Evolutionary conservation across 768 basidiomycete genomes (phyloP), one percentile per base, ranked within the genome.

Genomic region (Auricularia cornea): DNA sequence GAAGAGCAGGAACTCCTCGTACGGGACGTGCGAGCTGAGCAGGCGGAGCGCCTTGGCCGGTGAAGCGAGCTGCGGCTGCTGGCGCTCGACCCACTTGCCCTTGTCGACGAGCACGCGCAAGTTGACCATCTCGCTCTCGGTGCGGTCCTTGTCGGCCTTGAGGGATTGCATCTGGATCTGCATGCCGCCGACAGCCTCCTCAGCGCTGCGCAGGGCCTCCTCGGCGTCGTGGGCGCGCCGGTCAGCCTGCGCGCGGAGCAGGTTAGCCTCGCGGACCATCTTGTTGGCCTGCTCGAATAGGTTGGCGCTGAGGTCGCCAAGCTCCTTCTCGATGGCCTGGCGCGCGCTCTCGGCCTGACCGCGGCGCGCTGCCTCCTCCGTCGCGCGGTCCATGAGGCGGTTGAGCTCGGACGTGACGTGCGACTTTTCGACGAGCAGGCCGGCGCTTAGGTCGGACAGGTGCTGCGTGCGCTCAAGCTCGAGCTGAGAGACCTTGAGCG

Each of bases 181-280:
- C 87, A 97, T 89, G 23, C 84, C 78, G 59, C 86, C 79, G 33
- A 96, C 89, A 3, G 88, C 89, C 65, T 94, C 90, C 73, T 96
- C 94, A 0, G 93, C 90, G n/a, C 85, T 83, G 67, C 82, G 85
- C 64, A 95, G 73, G 10, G 91, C 88, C 28, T 80, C 78, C 73
- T 96, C 91, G 12, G 92, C 86, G 33, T 86, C 85, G 64, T 84
- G 83, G 2, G 88, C 85, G 70, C 91, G 90, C 48, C 86, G 81
- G 70, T 94, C 82, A 79, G 71, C 38, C 65, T 72, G 77, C 3
- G 88, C 86, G 38, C 81, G 77, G 18, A 73, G 77, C 64, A 86
- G 81, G 18, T 94, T 83, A 26, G 95, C 96, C 71, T 93, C 90
- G 0, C 92, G 93, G n/a, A 98, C 96, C 97, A 99, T 99, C 5